These are phyloP conservation scores for Phytophthora palmivora DNA, from an alignment of 352 stramenopile species.

Conservation along the genomic window DNA sequence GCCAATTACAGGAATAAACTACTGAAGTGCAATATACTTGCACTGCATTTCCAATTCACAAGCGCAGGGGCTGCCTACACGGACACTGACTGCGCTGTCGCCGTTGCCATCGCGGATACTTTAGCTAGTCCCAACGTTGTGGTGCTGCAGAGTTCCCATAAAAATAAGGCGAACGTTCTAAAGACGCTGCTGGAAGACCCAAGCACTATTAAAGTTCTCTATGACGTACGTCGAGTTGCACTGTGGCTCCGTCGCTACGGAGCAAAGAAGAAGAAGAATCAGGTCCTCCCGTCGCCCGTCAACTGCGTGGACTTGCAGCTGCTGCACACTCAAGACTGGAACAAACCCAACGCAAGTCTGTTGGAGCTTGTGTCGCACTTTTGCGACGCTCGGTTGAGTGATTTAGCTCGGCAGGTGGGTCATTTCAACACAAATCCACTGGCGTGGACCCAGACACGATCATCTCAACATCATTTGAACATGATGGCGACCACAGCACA, in stretches of 20 bases:
- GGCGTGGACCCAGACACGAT: neutral
- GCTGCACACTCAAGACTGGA: too few relatives aligned
- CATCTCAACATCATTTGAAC: neutral
- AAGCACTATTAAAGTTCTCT: constrained; percentile 20
- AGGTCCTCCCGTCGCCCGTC: neutral
- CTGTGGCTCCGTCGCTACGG: constrained; percentile 5
- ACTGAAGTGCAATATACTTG: too few relatives aligned
- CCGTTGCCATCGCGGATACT: too few relatives aligned
- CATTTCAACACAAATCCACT: neutral
- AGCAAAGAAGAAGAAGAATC: neutral
- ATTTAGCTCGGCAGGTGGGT: neutral
- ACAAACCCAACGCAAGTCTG: too few relatives aligned
- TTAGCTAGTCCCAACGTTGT: too few relatives aligned
- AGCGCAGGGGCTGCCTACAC: too few relatives aligned
- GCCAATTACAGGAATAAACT: too few relatives aligned
- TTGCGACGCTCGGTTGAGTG: neutral
- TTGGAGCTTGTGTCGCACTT: neutral
- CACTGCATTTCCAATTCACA: too few relatives aligned
- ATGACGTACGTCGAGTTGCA: constrained; percentile 14
- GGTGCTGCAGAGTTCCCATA: too few relatives aligned
- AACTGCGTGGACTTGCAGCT: constrained; percentile 39
- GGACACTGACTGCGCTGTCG: too few relatives aligned
- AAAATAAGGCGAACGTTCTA: neutral
- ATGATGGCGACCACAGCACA: neutral
- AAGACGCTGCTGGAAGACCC: constrained; percentile 16